Evolutionary conservation across 2,329 filamentous ascomycete species (phyloP), one percentile per base, ranked within the genome.

Genomic region (Westerdykella sp.): DNA sequence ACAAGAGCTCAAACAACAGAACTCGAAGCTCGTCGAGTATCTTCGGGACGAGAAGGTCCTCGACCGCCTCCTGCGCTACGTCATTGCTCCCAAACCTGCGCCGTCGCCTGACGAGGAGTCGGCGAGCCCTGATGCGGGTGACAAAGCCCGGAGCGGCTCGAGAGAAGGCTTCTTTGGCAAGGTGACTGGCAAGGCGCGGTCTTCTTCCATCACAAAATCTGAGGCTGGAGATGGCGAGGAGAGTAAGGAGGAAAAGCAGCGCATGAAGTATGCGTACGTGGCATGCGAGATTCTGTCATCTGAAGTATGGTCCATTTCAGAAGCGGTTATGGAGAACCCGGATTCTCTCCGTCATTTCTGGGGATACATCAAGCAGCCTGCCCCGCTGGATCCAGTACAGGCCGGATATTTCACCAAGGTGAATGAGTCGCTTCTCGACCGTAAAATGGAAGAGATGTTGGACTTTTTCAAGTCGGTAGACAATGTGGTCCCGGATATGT

Each of bases 391-490:
- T 65, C 86, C 91, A 31, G 77, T 96, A 5, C 91, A 97, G 69
- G 91, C 93, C 14, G 90, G 90, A 60, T 98, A 98, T 66, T 98
- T 98, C 65, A 96, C 91, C 43, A 98, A 97, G 65, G 90, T 98
- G 62, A 97, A 97, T 67, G 93, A 98, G 71, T 86, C 88, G n/a
- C 73, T 98, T 15, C 84, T 98, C 43, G 93, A 97, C 66, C 94
- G 93, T 71, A 97, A 97, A 77, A 96, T 94, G 5, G 87, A 94
- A 60, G 91, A 96, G 51, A 98, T 97, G 91, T 75, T 97, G 53
- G 81, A 84, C 14, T 82, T 98, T 48, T 81, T 98, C 67, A 94
- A 89, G 65, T 84, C 81, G 2, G 71, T 95, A 39, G 85, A 93
- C 28, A 80, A 84, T 41, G 85, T 93, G 34, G 81, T 98, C 16